Percentiles rank a stretch among this genome's conserved stretches.
These are phyloP conservation scores for Cryptococcus sp. DNA, from an alignment of 1,284 basidiomycete genomes.

Conservation along the genomic window DNA sequence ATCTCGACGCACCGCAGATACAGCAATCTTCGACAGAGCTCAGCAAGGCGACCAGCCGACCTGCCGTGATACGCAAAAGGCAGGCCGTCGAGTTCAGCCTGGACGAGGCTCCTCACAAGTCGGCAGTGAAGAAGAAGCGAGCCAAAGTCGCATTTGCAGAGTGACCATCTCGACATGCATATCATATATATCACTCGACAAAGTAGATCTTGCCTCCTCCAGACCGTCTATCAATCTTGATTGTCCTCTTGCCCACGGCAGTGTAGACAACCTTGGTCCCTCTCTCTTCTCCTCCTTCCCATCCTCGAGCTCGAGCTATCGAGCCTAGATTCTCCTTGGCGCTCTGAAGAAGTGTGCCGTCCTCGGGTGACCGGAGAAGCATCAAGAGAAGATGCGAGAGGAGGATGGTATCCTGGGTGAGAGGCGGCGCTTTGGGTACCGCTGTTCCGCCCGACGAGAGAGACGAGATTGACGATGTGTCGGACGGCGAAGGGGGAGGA, in stretches of 20 bases:
- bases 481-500: conserved; percentile 29
- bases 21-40: too few relatives aligned
- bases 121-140: conserved; percentile 1
- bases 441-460: conserved; percentile 7
- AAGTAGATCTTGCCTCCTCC: conserved; percentile 24
- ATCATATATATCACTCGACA: not conserved
- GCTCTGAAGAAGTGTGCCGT: conserved; percentile 19
- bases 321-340: conserved; percentile 28
- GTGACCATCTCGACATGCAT: too few relatives aligned
- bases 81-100: not conserved
- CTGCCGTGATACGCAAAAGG: not conserved
- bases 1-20: too few relatives aligned
- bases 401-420: conserved; percentile 36
- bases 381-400: conserved; percentile 30
- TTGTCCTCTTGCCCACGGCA: conserved; percentile 30
- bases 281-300: conserved; percentile 22
- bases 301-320: conserved; percentile 27
- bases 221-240: conserved; percentile 34
- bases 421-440: conserved; percentile 13
- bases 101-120: not conserved
- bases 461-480: conserved; percentile 20
- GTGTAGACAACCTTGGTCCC: conserved; percentile 33
- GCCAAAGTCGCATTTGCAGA: conserved; percentile 8
- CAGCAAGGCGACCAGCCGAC: not conserved
- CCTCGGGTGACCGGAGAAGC: conserved; percentile 22